Evolutionary conservation across 495 filamentous ascomycete genomes (phyloP), one percentile per base, ranked within the genome.

Genomic region (Cladorrhinum samala): DNA sequence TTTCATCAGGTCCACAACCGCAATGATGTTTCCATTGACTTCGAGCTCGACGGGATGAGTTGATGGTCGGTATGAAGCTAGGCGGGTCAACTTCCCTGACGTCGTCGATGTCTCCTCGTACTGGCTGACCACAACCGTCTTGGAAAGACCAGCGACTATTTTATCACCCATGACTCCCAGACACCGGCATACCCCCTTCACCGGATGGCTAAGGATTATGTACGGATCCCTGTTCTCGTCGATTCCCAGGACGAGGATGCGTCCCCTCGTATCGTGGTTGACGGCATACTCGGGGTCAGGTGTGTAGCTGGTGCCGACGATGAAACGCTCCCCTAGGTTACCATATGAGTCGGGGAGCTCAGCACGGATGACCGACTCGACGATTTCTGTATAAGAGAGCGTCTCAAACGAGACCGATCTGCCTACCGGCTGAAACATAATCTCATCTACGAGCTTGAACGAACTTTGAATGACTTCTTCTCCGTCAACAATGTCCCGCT

Each of bases 1-100:
- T 73, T 96, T 96, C 90, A 95, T 97, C 37, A 99, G 72, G 59
- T 99, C 93, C 1, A 84, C 88, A 3, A 99, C 83, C 0, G 87
- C 87, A 55, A 97, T 92, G 23, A 80, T 75, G 52, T 86, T 78
- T 13, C 71, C 81, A 14, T 76, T 75, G 9, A 95, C 77, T 11
- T 82, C 77, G n/a, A 99, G 56, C 61, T 94, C 88, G 21, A 94
- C 81, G 1, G 93, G 94, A 24, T 87, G 87, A 0, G 89, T 95
- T 17, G 90, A 82, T 11, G 88, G 86, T 16, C 89, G 80, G 65
- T 88, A 96, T 9, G 79, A 81, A 39, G 85, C 85, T 8, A 84
- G 55, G 62, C 84, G 89, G 27, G 75, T 77, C 25, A 97, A 72
- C 37, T 67, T 60, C 9, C 62, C 81, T 51, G 70, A 75, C 47